Evolutionary conservation across 441 rosid species (phyloP), one percentile per base, ranked within the genome.

Genomic region (Pelargonium cotyledonis): DNA sequence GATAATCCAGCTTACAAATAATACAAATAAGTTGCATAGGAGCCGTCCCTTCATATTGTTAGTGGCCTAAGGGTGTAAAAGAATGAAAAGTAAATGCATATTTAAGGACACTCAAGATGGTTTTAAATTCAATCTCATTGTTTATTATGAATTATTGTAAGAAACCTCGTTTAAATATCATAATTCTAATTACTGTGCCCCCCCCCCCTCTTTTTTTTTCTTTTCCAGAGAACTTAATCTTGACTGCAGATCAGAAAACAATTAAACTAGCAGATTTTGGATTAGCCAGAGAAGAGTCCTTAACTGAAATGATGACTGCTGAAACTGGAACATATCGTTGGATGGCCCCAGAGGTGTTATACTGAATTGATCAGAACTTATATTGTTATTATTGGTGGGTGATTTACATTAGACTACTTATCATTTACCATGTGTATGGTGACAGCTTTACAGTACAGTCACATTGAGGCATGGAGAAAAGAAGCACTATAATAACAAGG

Each of bases 261-360:
- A 79, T 84, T 23, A 86, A 86, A 76, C 83, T 86, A 53, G 88
- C 90, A 7, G 90, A 86, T 74, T 86, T 86, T 66, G 90, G 88
- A 63, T 78, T 86, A 72, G 90, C 90, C 15, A 83, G 90, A 79
- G 90, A 86, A 80, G 90, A 86, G 76, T 84, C 90, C 35, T 68
- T 86, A 15, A 86, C 90, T 14, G 90, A 86, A 74, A 86, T 86
- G 88, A 86, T 86, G 90, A 86, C 90, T 0, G 88, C 90, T 66
- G 90, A 86, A 77, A 86, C 90, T 0, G 90, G 90, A 75, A 86
- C 90, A 53, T 86, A 86, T 70, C 75, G 88, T 14, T 49, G 57
- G 57, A 49, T 49, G 57, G 57, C 57, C 57, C 88, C 90, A 1
- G 90, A 86, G 90, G 90, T 86, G 21, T 47, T 67, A 40, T 3